A percentile compares a stretch with the other conserved stretches of the same genome.
phyloP scores from a whole-genome alignment of 129 eudicot species.

The Ambrosia trifida region DNA sequence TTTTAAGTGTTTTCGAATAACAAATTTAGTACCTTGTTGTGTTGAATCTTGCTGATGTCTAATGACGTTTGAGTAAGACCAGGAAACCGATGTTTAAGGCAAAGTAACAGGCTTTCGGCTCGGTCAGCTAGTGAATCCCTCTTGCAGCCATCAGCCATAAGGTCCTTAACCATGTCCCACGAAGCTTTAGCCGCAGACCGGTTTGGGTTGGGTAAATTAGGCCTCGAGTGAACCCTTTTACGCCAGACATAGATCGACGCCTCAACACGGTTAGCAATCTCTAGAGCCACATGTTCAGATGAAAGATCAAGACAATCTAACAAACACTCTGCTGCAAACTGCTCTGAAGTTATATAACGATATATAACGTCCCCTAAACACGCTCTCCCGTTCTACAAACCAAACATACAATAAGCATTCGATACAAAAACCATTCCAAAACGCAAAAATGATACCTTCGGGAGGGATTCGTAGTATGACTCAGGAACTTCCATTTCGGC shows the following conservation, averaged over 20 bases:
- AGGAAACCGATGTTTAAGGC: slow-evolving; percentile 86
- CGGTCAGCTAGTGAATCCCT: slow-evolving; percentile 82
- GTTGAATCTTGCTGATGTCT: slow-evolving; percentile 91
- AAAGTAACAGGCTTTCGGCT: slow-evolving; percentile 81
- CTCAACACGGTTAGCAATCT: slow-evolving; percentile 92
- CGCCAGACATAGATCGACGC: slow-evolving; percentile 88
- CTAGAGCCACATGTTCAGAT: slow-evolving; percentile 83
- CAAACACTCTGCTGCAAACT: slow-evolving; percentile 84
- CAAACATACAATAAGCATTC: not conserved
- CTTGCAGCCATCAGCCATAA: slow-evolving; percentile 77
- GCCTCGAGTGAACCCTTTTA: slow-evolving; percentile 58
- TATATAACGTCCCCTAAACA: slow-evolving; percentile 90
- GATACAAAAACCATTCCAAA: not conserved
- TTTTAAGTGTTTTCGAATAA: not conserved
- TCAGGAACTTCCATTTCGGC: slow-evolving; percentile 96
- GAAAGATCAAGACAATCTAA: slow-evolving; percentile 89
- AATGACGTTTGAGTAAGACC: slow-evolving; percentile 86
- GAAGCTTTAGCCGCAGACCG: slow-evolving; percentile 76
- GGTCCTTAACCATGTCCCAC: slow-evolving; percentile 90
- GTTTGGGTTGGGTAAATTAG: slow-evolving; percentile 48
- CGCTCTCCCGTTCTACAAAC: slow-evolving; percentile 72
- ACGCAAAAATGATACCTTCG: slow-evolving; percentile 55
- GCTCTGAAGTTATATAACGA: slow-evolving; percentile 84
- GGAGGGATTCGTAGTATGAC: slow-evolving; percentile 80
- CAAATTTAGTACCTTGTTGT: slow-evolving; percentile 62